Evolutionary conservation across 2,329 filamentous ascomycete species (phyloP), one percentile per base, ranked within the genome.

Genomic region (Aureobasidium pullulans): DNA sequence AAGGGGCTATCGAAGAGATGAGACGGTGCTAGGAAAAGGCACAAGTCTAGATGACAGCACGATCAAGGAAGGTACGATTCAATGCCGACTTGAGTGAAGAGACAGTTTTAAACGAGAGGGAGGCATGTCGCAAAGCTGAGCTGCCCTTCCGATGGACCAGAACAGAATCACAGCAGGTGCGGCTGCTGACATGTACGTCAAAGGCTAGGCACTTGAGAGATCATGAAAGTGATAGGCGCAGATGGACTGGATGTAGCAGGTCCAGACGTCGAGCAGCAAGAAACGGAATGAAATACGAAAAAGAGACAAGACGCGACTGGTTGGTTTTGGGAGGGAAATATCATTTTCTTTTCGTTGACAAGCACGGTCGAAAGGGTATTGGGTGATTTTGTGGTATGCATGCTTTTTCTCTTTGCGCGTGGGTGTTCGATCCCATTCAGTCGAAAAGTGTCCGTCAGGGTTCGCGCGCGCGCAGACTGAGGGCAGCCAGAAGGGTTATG

Each of bases 331-430:
- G 39, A 46, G 31, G 52, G 40, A 37, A 28, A 46, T 56, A 52
- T 56, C 52, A 56, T 56, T 56, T 56, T 56, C 52, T 56, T 56
- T 56, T 56, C 52, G 40, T 56, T 56, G 52, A 46, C 52, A 56
- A 56, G 40, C 52, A 56, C 52, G 19, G 52, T 36, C 39, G 37
- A 46, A 46, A 36, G 39, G 52, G 40, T 56, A 43, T 54, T 50
- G 34, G 23, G 48, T 40, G 48, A 23, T 40, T 23, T 39, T 52
- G 48, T 39, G 9, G 32, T 32, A 42, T 15, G 39, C 28, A 53
- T 53, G 49, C 40, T 56, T 53, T 53, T 53, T 15, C n/a, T 42
- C 42, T 44, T 54, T 54, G 31, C 40, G 52, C 52, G 34, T 39
- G 29, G 28, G n/a, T n/a, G 28, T 42, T 34, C 13, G 28, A 10